Evolutionary conservation across 345 rosid species (phyloP).

Genomic region (Euphorbia tirucalli): DNA sequence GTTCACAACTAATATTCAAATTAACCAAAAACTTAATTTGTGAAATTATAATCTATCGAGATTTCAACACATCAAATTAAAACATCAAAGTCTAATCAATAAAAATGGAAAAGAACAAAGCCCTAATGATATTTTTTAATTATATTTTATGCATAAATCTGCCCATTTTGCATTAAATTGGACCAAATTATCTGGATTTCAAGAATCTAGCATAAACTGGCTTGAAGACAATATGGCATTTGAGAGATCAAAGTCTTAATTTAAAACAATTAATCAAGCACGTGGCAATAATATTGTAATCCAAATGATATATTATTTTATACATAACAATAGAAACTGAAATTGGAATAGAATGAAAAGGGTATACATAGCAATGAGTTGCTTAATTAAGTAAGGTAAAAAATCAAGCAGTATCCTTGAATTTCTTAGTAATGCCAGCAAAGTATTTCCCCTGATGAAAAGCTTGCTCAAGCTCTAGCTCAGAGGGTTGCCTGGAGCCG

Average conservation of each 20-base stretch:
- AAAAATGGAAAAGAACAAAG: too few relatives aligned
- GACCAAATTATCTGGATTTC: too few relatives aligned
- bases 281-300: constrained; percentile 1
- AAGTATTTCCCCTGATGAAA: constrained; percentile 97
- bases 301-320: constrained; percentile 5
- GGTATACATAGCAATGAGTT: background rate
- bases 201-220: too few relatives aligned
- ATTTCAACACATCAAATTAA: too few relatives aligned
- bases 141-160: too few relatives aligned
- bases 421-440: constrained; percentile 82
- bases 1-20: too few relatives aligned
- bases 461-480: constrained; percentile 80
- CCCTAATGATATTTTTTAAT: too few relatives aligned
- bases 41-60: too few relatives aligned
- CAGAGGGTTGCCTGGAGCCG: constrained; percentile 80
- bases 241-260: background rate
- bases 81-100: too few relatives aligned
- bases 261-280: background rate
- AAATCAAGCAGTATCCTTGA: constrained; percentile 59
- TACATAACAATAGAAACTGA: background rate
- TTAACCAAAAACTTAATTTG: too few relatives aligned
- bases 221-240: background rate
- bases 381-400: background rate
- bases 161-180: too few relatives aligned
- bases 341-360: background rate